Base-by-base conservation (phyloP, 129 eudicot genomes). In the Gnaphalium uliginosum region DNA sequence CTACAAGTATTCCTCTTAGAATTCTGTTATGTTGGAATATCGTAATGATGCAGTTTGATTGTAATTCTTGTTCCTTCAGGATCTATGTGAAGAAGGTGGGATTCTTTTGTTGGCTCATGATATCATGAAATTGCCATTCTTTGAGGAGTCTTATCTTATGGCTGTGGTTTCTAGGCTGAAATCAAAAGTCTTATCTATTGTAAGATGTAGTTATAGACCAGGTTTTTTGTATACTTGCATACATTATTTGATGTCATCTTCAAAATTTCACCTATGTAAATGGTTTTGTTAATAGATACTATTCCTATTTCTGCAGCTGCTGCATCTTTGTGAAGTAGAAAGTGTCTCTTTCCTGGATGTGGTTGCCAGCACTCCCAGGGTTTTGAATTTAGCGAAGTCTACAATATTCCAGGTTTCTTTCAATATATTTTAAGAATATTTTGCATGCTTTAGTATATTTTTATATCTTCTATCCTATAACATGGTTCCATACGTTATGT, bases 251-350 rank as follows among this genome's bases (percentile, higher is more conserved):
- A 62, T 46, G 57, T 37, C 71, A 58, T 59, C 61, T 64, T 5
- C 22, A 63, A 11, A 50, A 41, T 71, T 80, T 68, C 64, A 81
- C 29, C 19, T 73, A 51, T 76, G 61, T 46, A 61, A 63, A 70
- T 41, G 61, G 57, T 57, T 14, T 66, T 15, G 54, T 46, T 80
- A 53, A 84, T 71, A 66, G 68, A 61, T 64, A 76, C 64, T 9
- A 65, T 37, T 27, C 62, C 61, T 75, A 60, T 76, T 82, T 73
- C 58, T 91, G 89, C 88, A 95, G 99, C 86, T 95, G 65, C 81
- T 91, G 89, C 81, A 87, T 72, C 97, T 95, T 22, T 95, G 99
- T 75, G 99, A 95, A 86, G 89, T 89, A 21, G 99, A 95, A 81
- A 89, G 92, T 68, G 81, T 86, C 5, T 91, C 99, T 63, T 95